Base-by-base conservation (phyloP, 2,329 filamentous ascomycete species). In the Arachnomyces sp. region DNA sequence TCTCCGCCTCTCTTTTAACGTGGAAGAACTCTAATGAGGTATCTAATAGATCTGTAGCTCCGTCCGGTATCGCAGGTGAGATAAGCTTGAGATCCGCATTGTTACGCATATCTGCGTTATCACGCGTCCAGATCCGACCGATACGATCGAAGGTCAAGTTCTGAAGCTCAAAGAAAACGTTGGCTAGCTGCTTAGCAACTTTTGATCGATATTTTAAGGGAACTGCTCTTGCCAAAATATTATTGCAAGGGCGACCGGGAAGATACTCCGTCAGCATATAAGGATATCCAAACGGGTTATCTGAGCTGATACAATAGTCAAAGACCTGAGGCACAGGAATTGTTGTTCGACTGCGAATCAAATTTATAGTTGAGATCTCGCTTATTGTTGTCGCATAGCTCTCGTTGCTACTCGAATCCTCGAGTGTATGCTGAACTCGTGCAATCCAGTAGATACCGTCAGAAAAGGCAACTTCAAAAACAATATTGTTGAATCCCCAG, bases 401-500 rank as follows among this genome's bases (percentile, higher is more conserved):
- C 11, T 36, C 36, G 14, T 43, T 31, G 6, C 3, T 14, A 12
- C 20, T n/a, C 7, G 17, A 3, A 13, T 25, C 17, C 12, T 7
- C 12, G 13, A 9, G 13, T 3, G 13, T 4, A 29, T 40, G 18
- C 16, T 36, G 42, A 13, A 43, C 30, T 12, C 42, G 42, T 31
- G 34, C 37, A 34, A 43, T 33, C 42, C 42, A 43, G 20, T 36
- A 43, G 8, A 37, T 25, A 7, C 18, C 17, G 28, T 43, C 42
- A 4, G 42, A 40, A 34, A 43, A 40, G n/a, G 37, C 33, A 30
- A 40, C 17, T 20, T 40, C 42, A 17, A 43, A 28, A 5, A 40
- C 28, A 7, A 43, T 15, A 32, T 43, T 40, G 32, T 40, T 43
- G 28, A 43, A 43, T 14, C 42, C 42, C 1, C 31, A 40, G 4